Base-by-base conservation (phyloP, 78 protist genomes). In the Dictyostelium capitatum region DNA sequence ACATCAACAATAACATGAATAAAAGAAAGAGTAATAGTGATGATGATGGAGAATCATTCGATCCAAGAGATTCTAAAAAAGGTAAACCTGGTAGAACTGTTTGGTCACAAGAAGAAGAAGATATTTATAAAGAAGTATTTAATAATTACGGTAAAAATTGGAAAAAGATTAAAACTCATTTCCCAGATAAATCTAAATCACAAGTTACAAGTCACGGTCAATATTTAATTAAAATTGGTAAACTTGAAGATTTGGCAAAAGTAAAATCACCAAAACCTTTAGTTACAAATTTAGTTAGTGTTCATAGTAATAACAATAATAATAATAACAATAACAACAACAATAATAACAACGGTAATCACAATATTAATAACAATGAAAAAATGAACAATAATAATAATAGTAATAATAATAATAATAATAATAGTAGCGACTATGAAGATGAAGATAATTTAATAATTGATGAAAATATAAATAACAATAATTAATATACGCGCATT, bases 171-270 rank as follows among this genome's bases (percentile, higher is more conserved):
- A 25, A 67, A 25, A 32, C 75, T 5, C 75, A 67, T 67, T 67
- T 67, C 48, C 75, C 41, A 6, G 47, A 32, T 32, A 67, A 67
- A 67, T 32, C 75, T 4, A 32, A 32, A 32, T 32, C 48, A 15
- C 75, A 67, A 67, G 75, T 67, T 28, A 32, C 75, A 28, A 67
- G 50, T 17, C 75, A 67, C 30, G 75, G 50, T 32, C 41, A 67
- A 67, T 67, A 67, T 67, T 67, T 67, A 67, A 67, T 67, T 32
- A 67, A 67, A 67, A 67, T 67, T 67, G 37, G 37, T 12, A 67
- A 67, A 67, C 6, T 67, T 30, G 43, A 67, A 67, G 47, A 67
- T 67, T 17, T 67, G 8, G 46, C 28, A 78, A 78, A 78, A 53
- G 59, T 46, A 6, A 54, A 59, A 59, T 59, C 73, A 10, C 41